Conservation (phyloP, 257 asterid species). For the Gentiana straminea region DNA sequence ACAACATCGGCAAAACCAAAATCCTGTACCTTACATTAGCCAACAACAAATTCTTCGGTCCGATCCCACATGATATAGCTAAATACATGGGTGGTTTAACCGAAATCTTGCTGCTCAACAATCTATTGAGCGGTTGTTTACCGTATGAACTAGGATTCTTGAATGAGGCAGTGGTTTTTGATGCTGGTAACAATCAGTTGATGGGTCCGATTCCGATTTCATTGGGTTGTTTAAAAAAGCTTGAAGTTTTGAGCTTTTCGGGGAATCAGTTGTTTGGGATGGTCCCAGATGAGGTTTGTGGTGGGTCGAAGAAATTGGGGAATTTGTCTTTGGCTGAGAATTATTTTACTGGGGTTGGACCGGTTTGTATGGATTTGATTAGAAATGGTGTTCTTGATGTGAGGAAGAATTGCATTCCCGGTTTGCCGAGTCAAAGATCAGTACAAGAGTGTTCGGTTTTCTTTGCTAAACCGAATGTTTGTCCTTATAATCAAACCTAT, state of each 20-base stretch:
- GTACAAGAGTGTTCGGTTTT: conserved; percentile 37
- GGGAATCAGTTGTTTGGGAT: conserved; percentile 42
- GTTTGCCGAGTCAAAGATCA: conserved; percentile 51
- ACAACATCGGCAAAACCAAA: conserved; percentile 15
- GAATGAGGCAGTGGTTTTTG: conserved; percentile 35
- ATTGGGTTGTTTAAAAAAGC: conserved; percentile 40
- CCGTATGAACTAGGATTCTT: conserved; percentile 57
- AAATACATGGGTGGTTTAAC: conserved; percentile 20
- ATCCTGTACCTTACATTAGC: conserved; percentile 47
- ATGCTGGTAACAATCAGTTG: conserved; percentile 38
- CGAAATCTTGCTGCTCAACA: conserved; percentile 48
- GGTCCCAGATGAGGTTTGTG: conserved; percentile 56
- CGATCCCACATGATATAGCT: conserved; percentile 40
- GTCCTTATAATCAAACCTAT: conserved; percentile 28
- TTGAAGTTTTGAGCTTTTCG: conserved; percentile 50
- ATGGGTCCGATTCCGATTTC: conserved; percentile 57
- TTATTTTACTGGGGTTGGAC: conserved; percentile 47
- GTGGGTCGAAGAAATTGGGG: conserved; percentile 31
- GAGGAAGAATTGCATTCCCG: conserved; percentile 51
- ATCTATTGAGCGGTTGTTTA: conserved; percentile 45
- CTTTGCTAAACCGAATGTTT: conserved; percentile 32
- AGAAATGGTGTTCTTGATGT: conserved; percentile 46
- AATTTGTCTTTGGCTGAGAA: conserved; percentile 51
- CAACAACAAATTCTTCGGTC: conserved; percentile 60
- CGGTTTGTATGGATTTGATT: conserved; percentile 36